Conservation (phyloP, 192 early-diverging fungal genomes). For the Radiomyces spectabilis region DNA sequence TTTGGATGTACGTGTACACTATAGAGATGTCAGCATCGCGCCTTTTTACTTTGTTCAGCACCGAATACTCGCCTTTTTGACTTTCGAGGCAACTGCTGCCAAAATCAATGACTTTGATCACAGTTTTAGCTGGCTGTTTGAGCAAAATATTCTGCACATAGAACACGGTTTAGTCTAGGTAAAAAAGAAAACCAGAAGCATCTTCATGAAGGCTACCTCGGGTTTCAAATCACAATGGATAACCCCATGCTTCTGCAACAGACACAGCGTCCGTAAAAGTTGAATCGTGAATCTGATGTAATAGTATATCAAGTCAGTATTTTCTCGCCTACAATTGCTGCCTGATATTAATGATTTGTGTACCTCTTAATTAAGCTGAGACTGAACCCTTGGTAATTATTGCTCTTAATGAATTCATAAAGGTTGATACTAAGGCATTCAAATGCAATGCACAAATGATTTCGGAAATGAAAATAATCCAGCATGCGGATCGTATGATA, state of each 20-base stretch:
- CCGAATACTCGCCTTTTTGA: too few species aligned
- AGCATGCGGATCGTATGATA: constrained; percentile 81
- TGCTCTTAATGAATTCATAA: constrained; percentile 93
- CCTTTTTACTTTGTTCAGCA: constrained; percentile 49
- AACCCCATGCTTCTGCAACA: constrained; percentile 66
- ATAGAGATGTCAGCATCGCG: constrained; percentile 26
- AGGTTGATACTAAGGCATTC: constrained; percentile 91
- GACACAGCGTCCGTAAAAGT: constrained; percentile 73
- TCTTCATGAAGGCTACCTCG: constrained; percentile 57
- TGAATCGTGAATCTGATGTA: constrained; percentile 64
- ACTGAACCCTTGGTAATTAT: constrained; percentile 83
- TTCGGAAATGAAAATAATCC: constrained; percentile 88
- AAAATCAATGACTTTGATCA: constrained; percentile 96
- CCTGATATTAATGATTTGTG: neutral
- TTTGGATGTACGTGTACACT: constrained; percentile 97
- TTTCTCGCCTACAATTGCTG: neutral
- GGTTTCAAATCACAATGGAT: constrained; percentile 97
- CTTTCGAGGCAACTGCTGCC: constrained; percentile 88
- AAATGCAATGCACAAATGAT: constrained; percentile 91
- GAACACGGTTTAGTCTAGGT: neutral
- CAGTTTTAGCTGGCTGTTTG: constrained; percentile 53
- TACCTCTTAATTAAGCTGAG: constrained; percentile 62
- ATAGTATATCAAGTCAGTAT: neutral
- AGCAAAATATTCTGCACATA: constrained; percentile 69
- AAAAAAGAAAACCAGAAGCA: neutral